Base-by-base conservation (phyloP, 2,329 filamentous ascomycete genomes). In the Fonsecaea pedrosoi region DNA sequence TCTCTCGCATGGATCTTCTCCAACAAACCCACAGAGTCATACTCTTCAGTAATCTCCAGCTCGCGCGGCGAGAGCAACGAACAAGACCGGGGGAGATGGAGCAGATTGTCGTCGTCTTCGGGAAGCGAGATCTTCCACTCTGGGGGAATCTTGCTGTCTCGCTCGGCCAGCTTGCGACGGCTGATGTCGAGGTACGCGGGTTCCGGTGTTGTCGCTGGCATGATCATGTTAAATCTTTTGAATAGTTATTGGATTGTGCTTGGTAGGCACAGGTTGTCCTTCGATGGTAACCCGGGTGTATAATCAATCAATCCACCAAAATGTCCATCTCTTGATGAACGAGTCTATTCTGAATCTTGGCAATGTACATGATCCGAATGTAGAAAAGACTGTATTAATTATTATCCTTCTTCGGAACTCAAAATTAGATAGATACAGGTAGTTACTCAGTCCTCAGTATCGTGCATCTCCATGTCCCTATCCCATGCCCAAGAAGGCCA, bases 1-100 rank as follows among this genome's bases (percentile, higher is more conserved):
- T 25, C 45, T 21, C 45, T 18, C 21, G 45, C 45, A 30, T 25
- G 45, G 45, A 50, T 50, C 10, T 50, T 50, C 45, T 25, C 45
- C 9, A 50, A 50, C 18, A 50, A 13, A 4, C 18, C 45, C 3
- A 50, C 45, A 4, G 45, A 50, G 45, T 50, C 45, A 53, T 81
- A 79, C n/a, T 76, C 73, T 37, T 83, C 81, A 0, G 83, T 85
- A 48, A 85, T 84, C 3, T 75, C 73, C 6, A 83, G 68, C 70
- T 85, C 83, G 48, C 45, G 45, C 45, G 25, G 8, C 45, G 45
- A 50, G 5, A 50, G 12, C 3, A 50, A 5, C 18, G 45, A 50
- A 21, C 45, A 50, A 2, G 45, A 21, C 18, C 45, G 45, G 2
- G 45, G 45, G 0, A 50, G 10, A 2, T 13, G 8, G 18, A 50